phyloP scores from a whole-genome alignment of 805 yeast species.

The Metschnikowia proteae region DNA sequence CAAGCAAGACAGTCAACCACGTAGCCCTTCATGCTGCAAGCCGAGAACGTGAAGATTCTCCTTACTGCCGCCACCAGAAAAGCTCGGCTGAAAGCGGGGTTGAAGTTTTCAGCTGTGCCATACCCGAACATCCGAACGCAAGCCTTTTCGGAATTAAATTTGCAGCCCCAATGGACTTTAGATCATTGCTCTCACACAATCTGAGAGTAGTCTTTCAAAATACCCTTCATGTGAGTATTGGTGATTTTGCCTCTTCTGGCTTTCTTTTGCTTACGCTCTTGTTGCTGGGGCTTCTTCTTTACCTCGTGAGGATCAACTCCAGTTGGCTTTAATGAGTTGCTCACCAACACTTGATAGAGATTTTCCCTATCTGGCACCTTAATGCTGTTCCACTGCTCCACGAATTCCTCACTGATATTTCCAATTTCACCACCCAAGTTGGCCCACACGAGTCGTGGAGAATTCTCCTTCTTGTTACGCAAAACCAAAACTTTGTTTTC shows the following conservation, averaged over 20 bases:
- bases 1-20: too few relatives aligned
- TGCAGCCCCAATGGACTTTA: too few relatives aligned
- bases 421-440: conserved; percentile 72
- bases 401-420: conserved; percentile 75
- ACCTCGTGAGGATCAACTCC: conserved; percentile 96
- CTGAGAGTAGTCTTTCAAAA: conserved; percentile 75
- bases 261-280: conserved; percentile 79
- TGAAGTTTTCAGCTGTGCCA: neutral
- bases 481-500: conserved; percentile 76
- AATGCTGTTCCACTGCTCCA: conserved; percentile 72
- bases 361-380: conserved; percentile 80
- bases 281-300: conserved; percentile 55
- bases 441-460: conserved; percentile 92
- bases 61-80: neutral
- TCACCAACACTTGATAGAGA: conserved; percentile 71
- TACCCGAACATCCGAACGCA: neutral
- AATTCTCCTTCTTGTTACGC: conserved; percentile 87
- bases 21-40: neutral
- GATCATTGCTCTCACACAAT: conserved; percentile 20
- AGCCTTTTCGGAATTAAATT: neutral
- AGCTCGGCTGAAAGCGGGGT: neutral
- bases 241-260: conserved; percentile 92
- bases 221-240: conserved; percentile 94
- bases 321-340: conserved; percentile 91
- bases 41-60: neutral